Evolutionary conservation across 768 basidiomycete genomes (phyloP).

Genomic region (Pholiota microspora): DNA sequence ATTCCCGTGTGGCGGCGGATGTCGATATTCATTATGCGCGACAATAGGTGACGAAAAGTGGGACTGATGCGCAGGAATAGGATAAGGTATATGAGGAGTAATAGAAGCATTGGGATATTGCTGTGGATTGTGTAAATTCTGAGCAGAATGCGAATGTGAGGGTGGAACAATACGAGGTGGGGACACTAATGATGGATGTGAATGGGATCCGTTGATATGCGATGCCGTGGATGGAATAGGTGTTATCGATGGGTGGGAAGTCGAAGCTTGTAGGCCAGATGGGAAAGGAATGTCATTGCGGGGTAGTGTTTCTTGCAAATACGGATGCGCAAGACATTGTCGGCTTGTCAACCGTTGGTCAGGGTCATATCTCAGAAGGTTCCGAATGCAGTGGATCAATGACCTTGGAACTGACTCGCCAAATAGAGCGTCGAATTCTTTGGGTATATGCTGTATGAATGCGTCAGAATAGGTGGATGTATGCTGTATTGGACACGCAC

Average conservation of each 20-base stretch:
- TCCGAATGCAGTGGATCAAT: conserved; percentile 88
- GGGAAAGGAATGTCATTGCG: conserved; percentile 67
- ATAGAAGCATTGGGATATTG: conserved; percentile 46
- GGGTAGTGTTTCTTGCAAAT: conserved; percentile 77
- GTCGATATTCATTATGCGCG: conserved; percentile 26
- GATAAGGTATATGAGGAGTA: conserved; percentile 54
- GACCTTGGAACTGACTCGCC: conserved; percentile 74
- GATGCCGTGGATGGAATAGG: conserved; percentile 28
- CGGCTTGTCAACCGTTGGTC: conserved; percentile 80
- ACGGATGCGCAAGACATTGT: conserved; percentile 86
- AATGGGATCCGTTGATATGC: conserved; percentile 33
- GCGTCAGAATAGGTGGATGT: conserved; percentile 6
- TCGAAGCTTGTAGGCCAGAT: conserved; percentile 39
- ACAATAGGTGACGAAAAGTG: conserved; percentile 19
- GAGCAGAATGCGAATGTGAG: conserved; percentile 46
- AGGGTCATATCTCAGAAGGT: conserved; percentile 92
- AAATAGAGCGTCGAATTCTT: conserved; percentile 71
- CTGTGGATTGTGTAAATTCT: conserved; percentile 34
- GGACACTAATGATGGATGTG: conserved; percentile 30
- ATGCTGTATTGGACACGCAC: conserved; percentile 41
- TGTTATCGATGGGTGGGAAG: conserved; percentile 31
- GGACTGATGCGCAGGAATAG: conserved; percentile 23
- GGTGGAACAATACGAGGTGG: conserved; percentile 37
- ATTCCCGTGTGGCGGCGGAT: conserved; percentile 29
- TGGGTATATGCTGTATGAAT: conserved; percentile 54